Conservation (phyloP, 2,329 filamentous ascomycete species). For the Parasarocladium wereldwijsianum region DNA sequence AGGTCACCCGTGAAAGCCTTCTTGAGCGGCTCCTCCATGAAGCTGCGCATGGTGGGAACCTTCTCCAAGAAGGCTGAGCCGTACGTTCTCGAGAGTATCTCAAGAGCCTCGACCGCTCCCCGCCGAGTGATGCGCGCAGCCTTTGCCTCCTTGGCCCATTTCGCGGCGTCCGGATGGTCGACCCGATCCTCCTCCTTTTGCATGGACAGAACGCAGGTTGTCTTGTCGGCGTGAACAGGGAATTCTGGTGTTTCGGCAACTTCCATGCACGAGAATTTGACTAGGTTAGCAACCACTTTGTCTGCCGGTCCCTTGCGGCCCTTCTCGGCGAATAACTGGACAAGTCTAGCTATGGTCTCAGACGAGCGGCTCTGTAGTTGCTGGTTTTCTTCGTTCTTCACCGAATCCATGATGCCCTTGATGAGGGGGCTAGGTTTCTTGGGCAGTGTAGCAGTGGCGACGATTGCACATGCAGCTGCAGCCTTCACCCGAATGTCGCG, state of each 20-base stretch:
- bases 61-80: slow-evolving; percentile 63
- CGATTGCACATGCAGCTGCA: slow-evolving; percentile 71
- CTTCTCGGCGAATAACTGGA: slow-evolving; percentile 71
- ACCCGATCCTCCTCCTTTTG: slow-evolving; percentile 94
- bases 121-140: slow-evolving; percentile 81
- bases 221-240: slow-evolving; percentile 63
- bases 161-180: slow-evolving; percentile 80
- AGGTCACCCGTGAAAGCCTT: slow-evolving; percentile 60
- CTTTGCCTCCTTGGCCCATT: slow-evolving; percentile 79
- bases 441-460: slow-evolving; percentile 74
- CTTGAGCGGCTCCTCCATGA: slow-evolving; percentile 71
- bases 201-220: slow-evolving; percentile 74
- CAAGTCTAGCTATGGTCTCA: slow-evolving; percentile 66
- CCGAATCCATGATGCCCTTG: slow-evolving; percentile 95
- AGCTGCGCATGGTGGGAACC: slow-evolving; percentile 64
- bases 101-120: slow-evolving; percentile 85
- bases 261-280: slow-evolving; percentile 96
- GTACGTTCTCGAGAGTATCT: slow-evolving; percentile 71
- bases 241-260: slow-evolving; percentile 97
- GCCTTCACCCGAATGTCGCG: slow-evolving; percentile 79
- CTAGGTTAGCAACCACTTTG: slow-evolving; percentile 88
- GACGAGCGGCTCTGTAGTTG: slow-evolving; percentile 81
- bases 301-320: slow-evolving; percentile 77
- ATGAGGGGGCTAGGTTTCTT: slow-evolving; percentile 91
- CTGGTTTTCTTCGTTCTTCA: slow-evolving; percentile 86